Evolutionary conservation across 2,329 filamentous ascomycete species (phyloP).

Genomic region (Sarocladium kiliense): DNA sequence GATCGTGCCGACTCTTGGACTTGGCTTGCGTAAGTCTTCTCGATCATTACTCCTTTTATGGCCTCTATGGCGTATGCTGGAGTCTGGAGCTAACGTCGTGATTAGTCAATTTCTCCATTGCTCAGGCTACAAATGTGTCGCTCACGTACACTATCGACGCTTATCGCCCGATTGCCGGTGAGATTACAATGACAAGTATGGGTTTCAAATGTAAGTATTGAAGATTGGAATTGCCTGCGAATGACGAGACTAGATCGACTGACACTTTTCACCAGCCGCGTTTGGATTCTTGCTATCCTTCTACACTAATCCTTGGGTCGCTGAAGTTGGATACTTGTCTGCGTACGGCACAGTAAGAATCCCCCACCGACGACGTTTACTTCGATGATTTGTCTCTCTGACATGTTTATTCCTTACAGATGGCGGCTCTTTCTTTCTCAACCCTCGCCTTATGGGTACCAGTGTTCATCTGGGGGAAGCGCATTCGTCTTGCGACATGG

Average conservation of each 20-base stretch:
- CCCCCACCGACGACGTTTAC: too few species aligned
- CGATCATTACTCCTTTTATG: slow-evolving; percentile 6
- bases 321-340: slow-evolving; percentile 39
- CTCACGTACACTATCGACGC: slow-evolving; percentile 54
- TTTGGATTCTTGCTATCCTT: slow-evolving; percentile 56
- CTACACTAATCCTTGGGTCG: slow-evolving; percentile 56
- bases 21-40: slow-evolving; percentile 41
- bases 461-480: slow-evolving; percentile 46
- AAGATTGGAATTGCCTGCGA: too few species aligned
- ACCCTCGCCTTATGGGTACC: slow-evolving; percentile 44
- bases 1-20: slow-evolving; percentile 50
- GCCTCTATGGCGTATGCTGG: not conserved
- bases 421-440: slow-evolving; percentile 47
- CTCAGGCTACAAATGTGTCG: slow-evolving; percentile 49
- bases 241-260: too few species aligned
- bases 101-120: slow-evolving; percentile 49
- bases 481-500: slow-evolving; percentile 41
- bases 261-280: too few species aligned
- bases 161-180: slow-evolving; percentile 53
- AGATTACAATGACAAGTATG: slow-evolving; percentile 46
- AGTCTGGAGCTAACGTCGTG: not conserved
- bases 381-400: too few species aligned
- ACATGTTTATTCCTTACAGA: too few species aligned
- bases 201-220: too few species aligned
- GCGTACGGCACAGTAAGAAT: slow-evolving; percentile 50